These are phyloP conservation scores for Colletotrichum siamense DNA, from an alignment of 2,329 filamentous ascomycete genomes.

Conservation along the genomic window DNA sequence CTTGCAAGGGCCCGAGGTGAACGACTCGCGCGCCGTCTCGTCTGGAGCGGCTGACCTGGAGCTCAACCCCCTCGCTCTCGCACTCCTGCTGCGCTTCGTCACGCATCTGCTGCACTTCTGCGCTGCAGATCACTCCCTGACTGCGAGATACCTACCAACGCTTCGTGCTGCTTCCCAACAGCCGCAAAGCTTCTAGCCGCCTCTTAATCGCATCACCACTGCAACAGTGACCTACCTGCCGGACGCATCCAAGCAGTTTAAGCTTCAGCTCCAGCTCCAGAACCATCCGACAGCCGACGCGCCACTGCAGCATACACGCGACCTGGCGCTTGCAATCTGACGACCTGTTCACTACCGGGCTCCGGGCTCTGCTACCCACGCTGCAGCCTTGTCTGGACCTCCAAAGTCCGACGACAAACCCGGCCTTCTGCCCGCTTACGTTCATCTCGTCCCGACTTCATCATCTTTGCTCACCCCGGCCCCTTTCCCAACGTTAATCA, in stretches of 20 bases:
- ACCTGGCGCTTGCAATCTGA: slow-evolving; percentile 1
- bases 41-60: not conserved
- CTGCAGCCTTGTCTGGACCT: not conserved
- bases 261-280: not conserved
- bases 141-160: not conserved
- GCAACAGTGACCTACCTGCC: not conserved
- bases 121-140: slow-evolving; percentile 1
- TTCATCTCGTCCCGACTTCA: not conserved
- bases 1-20: not conserved
- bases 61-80: not conserved
- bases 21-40: slow-evolving; percentile 16
- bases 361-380: not conserved
- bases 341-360: not conserved
- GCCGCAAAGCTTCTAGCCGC: slow-evolving; percentile 5
- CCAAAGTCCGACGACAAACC: not conserved
- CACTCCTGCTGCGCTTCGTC: not conserved
- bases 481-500: not conserved
- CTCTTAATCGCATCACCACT: not conserved
- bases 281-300: not conserved
- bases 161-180: not conserved
- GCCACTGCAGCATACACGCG: slow-evolving; percentile 2
- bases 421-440: not conserved
- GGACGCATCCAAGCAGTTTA: not conserved
- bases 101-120: not conserved
- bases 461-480: not conserved